These are phyloP conservation scores for Prosopis cineraria DNA, from an alignment of 306 rosid genomes.

Conservation along the genomic window DNA sequence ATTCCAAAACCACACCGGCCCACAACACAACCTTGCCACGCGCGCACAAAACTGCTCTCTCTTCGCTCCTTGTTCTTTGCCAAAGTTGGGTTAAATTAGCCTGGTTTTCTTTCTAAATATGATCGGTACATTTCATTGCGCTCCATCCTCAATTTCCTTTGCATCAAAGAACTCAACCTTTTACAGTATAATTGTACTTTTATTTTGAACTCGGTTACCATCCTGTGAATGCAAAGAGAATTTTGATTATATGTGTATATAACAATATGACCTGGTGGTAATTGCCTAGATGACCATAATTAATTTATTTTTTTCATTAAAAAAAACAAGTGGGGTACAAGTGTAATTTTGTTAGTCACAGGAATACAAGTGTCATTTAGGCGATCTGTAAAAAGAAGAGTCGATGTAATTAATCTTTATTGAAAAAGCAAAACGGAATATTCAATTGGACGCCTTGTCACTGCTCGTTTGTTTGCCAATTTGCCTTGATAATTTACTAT, in stretches of 20 bases:
- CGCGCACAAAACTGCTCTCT: constrained; percentile 40
- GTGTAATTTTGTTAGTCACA: not conserved
- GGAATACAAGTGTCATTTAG: not conserved
- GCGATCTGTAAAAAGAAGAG: not conserved
- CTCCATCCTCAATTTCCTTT: not conserved
- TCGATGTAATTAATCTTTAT: not conserved
- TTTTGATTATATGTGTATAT: not conserved
- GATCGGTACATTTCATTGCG: not conserved
- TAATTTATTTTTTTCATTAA: too few relatives aligned
- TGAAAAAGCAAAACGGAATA: not conserved
- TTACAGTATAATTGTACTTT: not conserved
- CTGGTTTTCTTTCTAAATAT: not conserved
- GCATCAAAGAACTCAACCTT: not conserved
- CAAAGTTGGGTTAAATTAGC: not conserved
- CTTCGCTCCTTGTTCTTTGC: not conserved
- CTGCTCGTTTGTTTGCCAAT: not conserved
- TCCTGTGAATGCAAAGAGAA: not conserved
- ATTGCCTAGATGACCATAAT: not conserved
- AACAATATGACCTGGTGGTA: not conserved
- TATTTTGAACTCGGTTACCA: not conserved
- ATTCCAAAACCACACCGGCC: constrained; percentile 7
- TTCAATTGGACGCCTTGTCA: not conserved
- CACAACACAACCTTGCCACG: constrained; percentile 47
- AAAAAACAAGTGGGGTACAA: not conserved
- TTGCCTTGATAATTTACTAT: too few relatives aligned